Evolutionary conservation across 2,329 filamentous ascomycete genomes (phyloP).

Genomic region (Cordyceps cicadae): DNA sequence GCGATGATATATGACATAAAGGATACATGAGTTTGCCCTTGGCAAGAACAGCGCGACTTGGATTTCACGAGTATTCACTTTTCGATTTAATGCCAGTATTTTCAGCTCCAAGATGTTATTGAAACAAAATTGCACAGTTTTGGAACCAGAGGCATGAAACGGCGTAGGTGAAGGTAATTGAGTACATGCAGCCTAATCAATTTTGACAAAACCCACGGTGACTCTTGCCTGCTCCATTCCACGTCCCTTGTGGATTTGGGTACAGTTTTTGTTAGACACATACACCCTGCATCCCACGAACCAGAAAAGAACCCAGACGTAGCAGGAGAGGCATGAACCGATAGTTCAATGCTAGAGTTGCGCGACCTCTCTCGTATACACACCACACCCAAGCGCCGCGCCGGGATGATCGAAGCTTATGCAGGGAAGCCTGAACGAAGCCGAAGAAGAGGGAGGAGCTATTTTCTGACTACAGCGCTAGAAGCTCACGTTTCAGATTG

Average conservation of each 20-base stretch:
- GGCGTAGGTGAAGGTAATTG: neutral
- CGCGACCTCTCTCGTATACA: neutral
- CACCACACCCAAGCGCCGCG: neutral
- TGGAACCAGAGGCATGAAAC: neutral
- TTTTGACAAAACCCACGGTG: neutral
- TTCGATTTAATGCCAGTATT: neutral
- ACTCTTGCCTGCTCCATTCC: neutral
- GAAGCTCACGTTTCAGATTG: neutral
- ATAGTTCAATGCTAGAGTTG: neutral
- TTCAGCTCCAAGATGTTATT: neutral
- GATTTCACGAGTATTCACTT: neutral
- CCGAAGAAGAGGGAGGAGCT: neutral
- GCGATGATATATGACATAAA: neutral
- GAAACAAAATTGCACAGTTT: neutral
- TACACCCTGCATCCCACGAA: neutral
- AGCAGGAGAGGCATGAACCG: neutral
- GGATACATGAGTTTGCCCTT: neutral
- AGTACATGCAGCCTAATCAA: neutral
- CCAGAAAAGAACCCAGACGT: neutral
- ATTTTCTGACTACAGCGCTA: slow-evolving; percentile 10
- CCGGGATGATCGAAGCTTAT: neutral
- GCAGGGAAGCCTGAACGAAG: slow-evolving; percentile 1
- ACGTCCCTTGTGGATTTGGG: neutral
- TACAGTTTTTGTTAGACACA: no score
- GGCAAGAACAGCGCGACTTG: neutral